Base-by-base conservation (phyloP, 257 asterid genomes). In the Handroanthus guayacan region DNA sequence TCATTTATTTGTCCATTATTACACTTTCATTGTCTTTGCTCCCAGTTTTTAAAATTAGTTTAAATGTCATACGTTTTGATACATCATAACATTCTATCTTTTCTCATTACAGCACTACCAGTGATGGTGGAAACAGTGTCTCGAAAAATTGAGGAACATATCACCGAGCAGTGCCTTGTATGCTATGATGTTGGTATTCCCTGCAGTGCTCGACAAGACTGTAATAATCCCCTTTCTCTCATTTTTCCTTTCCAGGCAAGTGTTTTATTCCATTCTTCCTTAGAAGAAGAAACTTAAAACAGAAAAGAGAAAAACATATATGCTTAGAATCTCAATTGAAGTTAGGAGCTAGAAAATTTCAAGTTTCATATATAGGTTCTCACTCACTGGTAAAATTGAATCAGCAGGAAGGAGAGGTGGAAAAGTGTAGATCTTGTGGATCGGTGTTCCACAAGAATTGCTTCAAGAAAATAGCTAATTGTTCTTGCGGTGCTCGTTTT, bases 201-300 rank as follows among this genome's bases (percentile, higher is more conserved):
- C 31, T 95, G 99, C 67, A 67, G 88, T 77, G 97, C 99, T 75
- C 92, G 96, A 73, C 90, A 88, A 77, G 91, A 86, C 43, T 92
- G 98, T 76, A 77, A 83, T 76, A 88, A 91, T 81, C 95, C 94
- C 18, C 87, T 92, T 61, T 80, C 96, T 61, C 92, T 95, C 79
- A 92, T 92, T 74, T 95, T 95, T 41, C 97, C 98, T 80, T 95
- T 95, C 86, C 99, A 92, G 97, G 99, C 87, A 58, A 79, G 89
- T 75, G 52, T 5, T 43, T 55, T 2, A 25, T 51, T 60, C 69
- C 74, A 5, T 70, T 55, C 11, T 69, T 50, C 38, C 5, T 60
- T 31, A 18, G 43, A 63, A 12, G 11, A 50, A 4, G 16, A 6
- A n/a, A 17, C 12, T 48, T 10, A 61, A 36, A 58, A 10, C n/a